Percentiles rank a stretch among this genome's conserved stretches.
phyloP scores from a whole-genome alignment of 208 protist species.

The Crithidia mellificae region DNA sequence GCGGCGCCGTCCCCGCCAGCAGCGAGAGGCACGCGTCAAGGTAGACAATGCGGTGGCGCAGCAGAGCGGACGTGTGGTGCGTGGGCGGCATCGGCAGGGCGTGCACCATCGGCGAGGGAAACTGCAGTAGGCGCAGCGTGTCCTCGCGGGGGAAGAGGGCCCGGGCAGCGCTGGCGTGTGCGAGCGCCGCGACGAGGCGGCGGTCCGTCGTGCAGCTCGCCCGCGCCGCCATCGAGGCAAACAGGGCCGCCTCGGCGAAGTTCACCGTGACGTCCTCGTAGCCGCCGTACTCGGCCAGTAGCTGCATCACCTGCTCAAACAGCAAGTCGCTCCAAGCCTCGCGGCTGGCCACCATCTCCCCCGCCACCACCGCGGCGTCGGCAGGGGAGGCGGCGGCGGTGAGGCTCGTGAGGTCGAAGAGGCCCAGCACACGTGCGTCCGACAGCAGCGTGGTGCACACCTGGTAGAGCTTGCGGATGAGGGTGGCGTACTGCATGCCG shows the following conservation, averaged over 20 bases:
- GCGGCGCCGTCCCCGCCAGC: conserved; percentile 53
- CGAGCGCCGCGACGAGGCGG: conserved; percentile 10
- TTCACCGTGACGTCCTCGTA: conserved; percentile 89
- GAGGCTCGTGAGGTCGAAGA: conserved; percentile 24
- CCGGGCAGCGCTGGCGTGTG: not conserved
- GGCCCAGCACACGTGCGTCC: conserved; percentile 59
- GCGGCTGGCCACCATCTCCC: conserved; percentile 27
- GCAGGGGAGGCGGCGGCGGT: conserved; percentile 6
- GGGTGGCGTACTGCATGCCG: conserved; percentile 73
- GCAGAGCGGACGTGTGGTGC: conserved; percentile 25
- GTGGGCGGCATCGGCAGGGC: conserved; percentile 39
- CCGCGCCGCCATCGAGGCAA: conserved; percentile 64
- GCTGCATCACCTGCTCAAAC: conserved; percentile 65
- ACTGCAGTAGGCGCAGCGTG: conserved; percentile 67
- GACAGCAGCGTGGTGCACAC: conserved; percentile 62
- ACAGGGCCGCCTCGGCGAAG: conserved; percentile 76
- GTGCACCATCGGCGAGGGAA: conserved; percentile 39
- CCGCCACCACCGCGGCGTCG: conserved; percentile 4
- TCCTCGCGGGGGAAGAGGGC: conserved; percentile 50
- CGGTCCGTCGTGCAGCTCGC: conserved; percentile 41
- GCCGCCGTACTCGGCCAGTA: conserved; percentile 74
- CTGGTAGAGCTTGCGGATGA: conserved; percentile 70
- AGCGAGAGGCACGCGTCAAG: conserved; percentile 75
- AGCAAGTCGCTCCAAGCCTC: conserved; percentile 76
- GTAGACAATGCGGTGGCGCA: conserved; percentile 70